Evolutionary conservation across 257 asterid species (phyloP).

Genomic region (Solanum arcanum): DNA sequence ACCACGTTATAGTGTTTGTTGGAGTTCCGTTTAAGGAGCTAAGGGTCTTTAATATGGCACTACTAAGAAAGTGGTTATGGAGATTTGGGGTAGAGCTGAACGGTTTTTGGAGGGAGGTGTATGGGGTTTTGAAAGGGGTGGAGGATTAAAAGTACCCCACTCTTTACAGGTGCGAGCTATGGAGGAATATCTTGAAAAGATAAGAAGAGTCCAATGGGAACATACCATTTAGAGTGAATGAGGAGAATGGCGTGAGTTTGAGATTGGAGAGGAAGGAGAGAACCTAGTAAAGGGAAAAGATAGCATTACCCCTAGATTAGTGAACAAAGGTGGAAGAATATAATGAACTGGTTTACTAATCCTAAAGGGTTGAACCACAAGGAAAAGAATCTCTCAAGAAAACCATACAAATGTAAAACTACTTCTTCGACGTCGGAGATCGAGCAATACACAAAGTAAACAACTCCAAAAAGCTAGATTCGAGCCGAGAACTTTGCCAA

Average conservation of each 20-base stretch:
- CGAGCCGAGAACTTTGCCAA: background rate
- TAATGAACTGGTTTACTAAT: background rate
- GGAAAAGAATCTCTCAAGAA: background rate
- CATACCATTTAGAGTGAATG: background rate
- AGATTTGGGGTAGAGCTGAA: background rate
- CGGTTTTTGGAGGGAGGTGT: background rate
- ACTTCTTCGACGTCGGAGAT: background rate
- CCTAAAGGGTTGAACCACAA: background rate
- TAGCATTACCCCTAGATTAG: background rate
- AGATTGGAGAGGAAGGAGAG: background rate
- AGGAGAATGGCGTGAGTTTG: background rate
- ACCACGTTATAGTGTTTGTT: background rate
- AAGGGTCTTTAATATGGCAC: background rate
- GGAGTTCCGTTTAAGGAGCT: background rate
- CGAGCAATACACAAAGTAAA: background rate
- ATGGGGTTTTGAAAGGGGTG: background rate
- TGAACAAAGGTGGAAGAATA: background rate
- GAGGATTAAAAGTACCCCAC: background rate
- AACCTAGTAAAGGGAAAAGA: background rate
- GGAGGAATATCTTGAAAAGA: background rate
- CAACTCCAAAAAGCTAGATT: background rate
- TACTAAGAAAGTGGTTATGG: background rate
- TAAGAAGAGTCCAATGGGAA: background rate
- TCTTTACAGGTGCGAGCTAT: background rate
- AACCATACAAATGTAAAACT: background rate